These are phyloP conservation scores for Omphalotus olearius DNA, from an alignment of 1,284 basidiomycete species.

Conservation along the genomic window DNA sequence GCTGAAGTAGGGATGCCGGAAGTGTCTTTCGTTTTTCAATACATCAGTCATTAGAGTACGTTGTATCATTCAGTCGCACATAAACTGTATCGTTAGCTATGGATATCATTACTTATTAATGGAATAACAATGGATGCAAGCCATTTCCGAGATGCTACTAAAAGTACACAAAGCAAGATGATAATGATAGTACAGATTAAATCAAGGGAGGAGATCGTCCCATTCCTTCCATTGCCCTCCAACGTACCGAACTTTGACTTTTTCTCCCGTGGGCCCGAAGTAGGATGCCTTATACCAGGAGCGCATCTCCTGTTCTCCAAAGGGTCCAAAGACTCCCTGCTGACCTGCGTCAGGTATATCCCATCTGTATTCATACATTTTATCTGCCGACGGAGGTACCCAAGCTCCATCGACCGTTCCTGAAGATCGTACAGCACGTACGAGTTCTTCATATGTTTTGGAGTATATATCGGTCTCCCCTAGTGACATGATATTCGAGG, in stretches of 20 bases:
- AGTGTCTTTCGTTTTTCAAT: constrained; percentile 91
- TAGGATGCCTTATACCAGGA: constrained; percentile 74
- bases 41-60: constrained; percentile 67
- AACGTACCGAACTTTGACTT: constrained; percentile 60
- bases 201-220: constrained; percentile 54
- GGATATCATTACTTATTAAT: too few species aligned
- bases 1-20: constrained; percentile 85
- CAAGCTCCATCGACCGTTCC: constrained; percentile 66
- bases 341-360: constrained; percentile 45
- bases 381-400: constrained; percentile 72
- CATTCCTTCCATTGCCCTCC: constrained; percentile 71
- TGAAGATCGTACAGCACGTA: constrained; percentile 67
- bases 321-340: constrained; percentile 67
- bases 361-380: constrained; percentile 80
- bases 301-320: constrained; percentile 68
- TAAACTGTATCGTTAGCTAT: too few species aligned
- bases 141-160: not conserved
- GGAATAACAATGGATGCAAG: too few species aligned
- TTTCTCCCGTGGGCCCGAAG: constrained; percentile 70
- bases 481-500: constrained; percentile 77
- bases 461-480: constrained; percentile 83
- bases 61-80: not conserved
- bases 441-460: constrained; percentile 77
- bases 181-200: constrained; percentile 9
- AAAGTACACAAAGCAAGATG: constrained; percentile 1